Evolutionary conservation across 169 alveolate genomes (phyloP), one percentile per base, ranked within the genome.

Genomic region (Cryptosporidium felis): DNA sequence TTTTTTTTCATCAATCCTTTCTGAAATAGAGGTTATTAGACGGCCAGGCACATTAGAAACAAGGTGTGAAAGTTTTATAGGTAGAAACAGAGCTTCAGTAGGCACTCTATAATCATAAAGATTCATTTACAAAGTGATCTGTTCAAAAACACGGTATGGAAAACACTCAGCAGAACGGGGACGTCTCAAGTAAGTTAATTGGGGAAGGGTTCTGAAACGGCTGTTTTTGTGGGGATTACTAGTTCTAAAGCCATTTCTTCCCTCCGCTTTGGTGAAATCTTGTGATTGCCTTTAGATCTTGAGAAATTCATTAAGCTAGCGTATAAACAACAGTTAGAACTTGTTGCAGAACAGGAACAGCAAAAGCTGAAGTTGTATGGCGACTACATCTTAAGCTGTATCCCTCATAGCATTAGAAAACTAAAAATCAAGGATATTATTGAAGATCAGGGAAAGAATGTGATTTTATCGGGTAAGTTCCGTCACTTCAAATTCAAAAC

Each of bases 401-500:
- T 74, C n/a, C 85, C 85, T 9, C 30, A 23, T 14, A 53, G 40
- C 41, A 74, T 74, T 21, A 47, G 85, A n/a, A 74, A 74, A 16
- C 40, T 74, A n/a, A 74, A 51, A 59, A 74, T 74, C 23, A 74
- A 49, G 23, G 85, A 74, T 3, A 74, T 74, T 36, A 4, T 74
- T 9, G 66, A 51, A 21, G 59, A 74, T 34, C 46, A 65, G 12
- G 81, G 81, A 3, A 46, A 65, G 12, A 65, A 74, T 53, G 5
- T 74, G 26, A 34, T 53, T 8, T 58, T 74, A 51, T 41, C 85
- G 56, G 85, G 85, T 74, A 74, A 4, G 74, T 74, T 12, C 4
- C 10, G 0, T 9, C 12, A 9, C 32, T 23, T 56, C 10, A 5
- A 5, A 47, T 32, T 53, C 14, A 56, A 28, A 12, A 26, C n/a